Evolutionary conservation across 805 yeast genomes (phyloP), one percentile per base, ranked within the genome.

Genomic region (Kodamaea nitidulidarum): DNA sequence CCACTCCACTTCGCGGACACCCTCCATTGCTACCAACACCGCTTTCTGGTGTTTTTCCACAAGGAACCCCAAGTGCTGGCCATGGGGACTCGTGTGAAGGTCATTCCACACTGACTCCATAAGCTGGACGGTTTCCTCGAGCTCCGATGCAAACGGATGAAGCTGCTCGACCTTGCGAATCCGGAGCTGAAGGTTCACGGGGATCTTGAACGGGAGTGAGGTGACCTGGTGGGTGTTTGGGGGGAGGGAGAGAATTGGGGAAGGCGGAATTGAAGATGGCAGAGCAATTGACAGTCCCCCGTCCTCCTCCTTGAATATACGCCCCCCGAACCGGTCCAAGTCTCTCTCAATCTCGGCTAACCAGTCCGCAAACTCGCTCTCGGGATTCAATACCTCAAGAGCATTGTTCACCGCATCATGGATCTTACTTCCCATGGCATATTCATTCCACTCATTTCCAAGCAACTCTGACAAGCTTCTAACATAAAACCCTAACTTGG

Each of bases 381-480:
- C 41, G 7, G 36, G 37, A 11, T 32, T 27, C 31, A 38, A 38
- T 15, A 2, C 27, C 5, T 17, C 27, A 17, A 32, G 28, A 2
- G 18, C 17, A 6, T 32, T 20, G 9, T 26, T 27, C 4, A 33
- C 26, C 43, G 78, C 85, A 1, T 64, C 55, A 8, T 72, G 63
- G 1, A 91, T 73, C 44, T 72, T 75, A 38, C 70, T 73, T 0
- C 96, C 96, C 10, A 55, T 32, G 2, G 71, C 58, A 44, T 59
- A 68, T 34, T 63, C 58, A 29, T 50, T 48, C 74, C 74, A 68
- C 27, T 55, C 57, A 2, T 38, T 33, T 1, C 74, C 74, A 15
- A 65, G 49, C 5, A 61, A 32, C n/a, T 32, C 41, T 7, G 46
- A 39, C 11, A 68, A 48, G 28, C 48, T 49, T 0, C n/a, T 22